phyloP scores from a whole-genome alignment of 805 yeast species.

The Saturnispora sekii region DNA sequence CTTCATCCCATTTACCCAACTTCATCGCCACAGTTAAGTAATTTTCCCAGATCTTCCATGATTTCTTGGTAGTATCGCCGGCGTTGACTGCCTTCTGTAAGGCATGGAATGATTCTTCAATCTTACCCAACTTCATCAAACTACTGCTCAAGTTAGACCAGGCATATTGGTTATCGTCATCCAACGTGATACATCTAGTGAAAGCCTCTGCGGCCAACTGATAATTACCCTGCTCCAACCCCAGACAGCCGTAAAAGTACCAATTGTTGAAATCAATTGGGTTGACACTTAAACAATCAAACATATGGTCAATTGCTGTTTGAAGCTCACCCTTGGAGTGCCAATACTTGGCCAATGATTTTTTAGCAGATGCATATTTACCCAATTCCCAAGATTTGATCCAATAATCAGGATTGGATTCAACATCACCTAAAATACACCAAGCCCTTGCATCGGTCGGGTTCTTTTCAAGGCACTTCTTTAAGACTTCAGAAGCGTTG shows the following conservation, averaged over 20 bases:
- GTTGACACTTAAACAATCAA: conserved; percentile 62
- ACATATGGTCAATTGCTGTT: conserved; percentile 54
- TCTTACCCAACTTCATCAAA: conserved; percentile 50
- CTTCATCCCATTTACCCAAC: conserved; percentile 83
- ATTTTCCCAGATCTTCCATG: conserved; percentile 91
- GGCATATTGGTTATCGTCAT: conserved; percentile 68
- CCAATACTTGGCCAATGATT: conserved; percentile 65
- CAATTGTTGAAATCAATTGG: conserved; percentile 75
- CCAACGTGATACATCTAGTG: conserved; percentile 79
- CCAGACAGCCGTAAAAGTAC: conserved; percentile 89
- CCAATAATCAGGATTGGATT: conserved; percentile 71
- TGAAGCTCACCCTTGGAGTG: conserved; percentile 44
- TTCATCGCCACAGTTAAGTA: conserved; percentile 73
- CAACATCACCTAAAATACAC: conserved; percentile 79
- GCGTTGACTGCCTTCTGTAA: conserved; percentile 65
- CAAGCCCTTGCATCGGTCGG: conserved; percentile 78
- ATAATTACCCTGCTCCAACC: conserved; percentile 61
- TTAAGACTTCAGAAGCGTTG: conserved; percentile 55
- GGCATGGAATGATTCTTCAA: conserved; percentile 77
- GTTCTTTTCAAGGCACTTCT: conserved; percentile 38
- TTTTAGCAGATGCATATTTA: conserved; percentile 74
- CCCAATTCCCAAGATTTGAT: conserved; percentile 80
- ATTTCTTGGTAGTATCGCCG: conserved; percentile 54
- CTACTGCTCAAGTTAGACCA: conserved; percentile 93
- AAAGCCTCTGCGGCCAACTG: conserved; percentile 85